Evolutionary conservation across 2,329 filamentous ascomycete species (phyloP), one percentile per base, ranked within the genome.

Genomic region (Calonectria multiphialidica): DNA sequence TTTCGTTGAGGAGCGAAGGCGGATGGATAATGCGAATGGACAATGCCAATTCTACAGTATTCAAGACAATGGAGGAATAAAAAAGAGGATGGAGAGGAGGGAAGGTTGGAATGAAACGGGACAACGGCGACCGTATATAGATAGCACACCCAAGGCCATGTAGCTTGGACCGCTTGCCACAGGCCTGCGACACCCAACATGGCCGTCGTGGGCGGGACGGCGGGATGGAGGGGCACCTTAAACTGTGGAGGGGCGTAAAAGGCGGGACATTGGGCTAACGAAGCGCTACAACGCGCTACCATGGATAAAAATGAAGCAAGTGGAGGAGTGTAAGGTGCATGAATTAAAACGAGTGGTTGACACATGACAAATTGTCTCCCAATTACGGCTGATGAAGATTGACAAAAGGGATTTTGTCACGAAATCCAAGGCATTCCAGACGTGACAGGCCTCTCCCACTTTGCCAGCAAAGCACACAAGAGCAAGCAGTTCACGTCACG

Each of bases 31-130:
- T 12, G 13, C 16, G 15, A 40, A 33, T 28, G 30, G 33, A n/a
- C 10, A 42, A 40, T 4, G 25, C 28, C 45, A 28, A 44, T 47
- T 28, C 25, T 23, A 47, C 37, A 21, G 21, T 12, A 37, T 55
- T 37, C 40, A 55, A 70, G 40, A 65, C 69, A 76, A 68, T 69
- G 47, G 61, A 68, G 66, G 64, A 63, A 65, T 70, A 66, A 30
- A 49, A 64, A 61, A 66, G 68, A 57, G 55, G 53, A 66, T 61
- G 64, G 68, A 63, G 61, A 66, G 59, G 63, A 71, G 45, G 28
- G n/a, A 61, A 68, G 68, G 53, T 63, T 42, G 61, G 73, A 47
- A 50, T 35, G 35, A 44, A 28, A 18, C 30, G 49, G 59, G 47
- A 68, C 8, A 30, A 61, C 30, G 53, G 21, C 45, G 53, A 49